These are phyloP conservation scores for Lathyrus aphaca DNA, from an alignment of 306 rosid species.

Conservation along the genomic window DNA sequence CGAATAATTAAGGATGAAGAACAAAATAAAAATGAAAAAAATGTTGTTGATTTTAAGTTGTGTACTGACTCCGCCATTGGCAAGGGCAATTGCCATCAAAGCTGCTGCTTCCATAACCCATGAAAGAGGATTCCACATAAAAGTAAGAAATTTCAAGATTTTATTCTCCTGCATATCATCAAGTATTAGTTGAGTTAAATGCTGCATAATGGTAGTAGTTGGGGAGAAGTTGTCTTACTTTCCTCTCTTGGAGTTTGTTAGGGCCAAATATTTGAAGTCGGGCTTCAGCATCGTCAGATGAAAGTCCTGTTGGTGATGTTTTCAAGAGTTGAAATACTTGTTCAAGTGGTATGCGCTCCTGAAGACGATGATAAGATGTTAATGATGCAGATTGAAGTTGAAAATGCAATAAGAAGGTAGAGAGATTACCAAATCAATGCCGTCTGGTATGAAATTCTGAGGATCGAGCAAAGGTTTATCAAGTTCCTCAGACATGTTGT, in stretches of 20 bases:
- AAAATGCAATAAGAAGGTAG: conserved; percentile 12
- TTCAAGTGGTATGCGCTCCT: conserved; percentile 79
- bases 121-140: conserved; percentile 94
- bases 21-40: not conserved
- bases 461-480: conserved; percentile 79
- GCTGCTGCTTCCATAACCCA: conserved; percentile 99
- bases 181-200: too few relatives aligned
- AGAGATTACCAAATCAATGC: conserved; percentile 68
- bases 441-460: conserved; percentile 70
- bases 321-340: conserved; percentile 77
- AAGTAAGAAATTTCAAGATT: conserved; percentile 71
- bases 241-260: conserved; percentile 79
- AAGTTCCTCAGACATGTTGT: conserved; percentile 64
- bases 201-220: too few relatives aligned
- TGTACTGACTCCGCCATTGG: conserved; percentile 84
- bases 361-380: conserved; percentile 28
- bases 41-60: not conserved
- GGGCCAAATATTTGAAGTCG: conserved; percentile 70
- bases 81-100: conserved; percentile 81
- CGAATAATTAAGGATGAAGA: conserved; percentile 25
- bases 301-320: conserved; percentile 72
- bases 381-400: conserved; percentile 27
- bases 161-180: conserved; percentile 69
- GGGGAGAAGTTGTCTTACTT: conserved; percentile 40
- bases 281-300: conserved; percentile 77